Evolutionary conservation across 768 basidiomycete genomes (phyloP).

Genomic region (Psilocybe cyanescens): DNA sequence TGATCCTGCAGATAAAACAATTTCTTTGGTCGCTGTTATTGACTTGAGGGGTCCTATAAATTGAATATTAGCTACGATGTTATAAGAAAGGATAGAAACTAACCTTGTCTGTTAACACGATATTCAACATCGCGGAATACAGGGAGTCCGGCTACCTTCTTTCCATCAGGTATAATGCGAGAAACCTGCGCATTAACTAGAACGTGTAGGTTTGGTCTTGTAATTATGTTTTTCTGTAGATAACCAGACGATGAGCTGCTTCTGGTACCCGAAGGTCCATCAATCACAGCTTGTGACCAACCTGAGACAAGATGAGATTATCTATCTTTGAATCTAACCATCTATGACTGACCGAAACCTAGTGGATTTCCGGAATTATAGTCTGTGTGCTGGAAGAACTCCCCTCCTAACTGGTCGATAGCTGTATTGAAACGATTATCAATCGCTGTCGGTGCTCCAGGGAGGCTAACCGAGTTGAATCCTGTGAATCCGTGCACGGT

Average conservation of each 20-base stretch:
- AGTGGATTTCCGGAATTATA: constrained; percentile 32
- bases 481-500: constrained; percentile 34
- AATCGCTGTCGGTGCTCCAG: constrained; percentile 27
- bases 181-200: constrained; percentile 28
- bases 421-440: constrained; percentile 33
- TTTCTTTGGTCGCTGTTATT: constrained; percentile 32
- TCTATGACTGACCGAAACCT: constrained; percentile 30
- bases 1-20: constrained; percentile 40
- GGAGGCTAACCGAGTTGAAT: constrained; percentile 31
- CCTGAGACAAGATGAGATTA: constrained; percentile 3
- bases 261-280: constrained; percentile 21
- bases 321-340: background rate
- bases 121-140: constrained; percentile 11
- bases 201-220: constrained; percentile 21
- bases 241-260: constrained; percentile 24
- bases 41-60: constrained; percentile 10
- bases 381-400: constrained; percentile 30
- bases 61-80: background rate
- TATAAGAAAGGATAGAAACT: background rate
- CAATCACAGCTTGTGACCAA: constrained; percentile 24
- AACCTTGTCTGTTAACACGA: constrained; percentile 11
- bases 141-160: constrained; percentile 1
- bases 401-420: constrained; percentile 39
- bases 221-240: constrained; percentile 15
- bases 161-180: constrained; percentile 14